phyloP scores from a whole-genome alignment of 257 asterid genomes.

The Lycium barbarum region DNA sequence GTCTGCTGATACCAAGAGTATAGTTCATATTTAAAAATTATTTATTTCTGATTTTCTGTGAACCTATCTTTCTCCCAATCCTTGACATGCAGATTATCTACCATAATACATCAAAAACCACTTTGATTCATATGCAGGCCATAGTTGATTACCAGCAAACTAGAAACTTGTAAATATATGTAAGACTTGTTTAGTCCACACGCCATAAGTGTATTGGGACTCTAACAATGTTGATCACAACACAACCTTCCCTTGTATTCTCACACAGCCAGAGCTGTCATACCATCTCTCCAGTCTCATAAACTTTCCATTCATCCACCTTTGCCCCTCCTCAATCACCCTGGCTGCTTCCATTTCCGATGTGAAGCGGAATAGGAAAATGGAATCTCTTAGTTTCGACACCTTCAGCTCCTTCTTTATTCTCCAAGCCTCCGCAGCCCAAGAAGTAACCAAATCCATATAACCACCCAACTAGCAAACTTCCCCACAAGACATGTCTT shows the following conservation, averaged over 20 bases:
- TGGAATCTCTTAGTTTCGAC: background rate
- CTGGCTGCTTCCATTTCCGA: background rate
- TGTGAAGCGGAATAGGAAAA: background rate
- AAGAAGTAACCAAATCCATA: background rate
- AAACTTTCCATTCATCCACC: background rate
- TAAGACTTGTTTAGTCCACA: background rate
- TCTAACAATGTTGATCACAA: background rate
- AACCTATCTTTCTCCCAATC: background rate
- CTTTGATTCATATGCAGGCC: slow-evolving; percentile 25
- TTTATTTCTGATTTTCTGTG: background rate
- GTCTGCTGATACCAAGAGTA: slow-evolving; percentile 18
- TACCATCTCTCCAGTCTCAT: background rate
- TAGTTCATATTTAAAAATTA: background rate
- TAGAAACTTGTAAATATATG: background rate
- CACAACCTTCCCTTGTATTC: background rate
- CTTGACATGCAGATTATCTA: background rate
- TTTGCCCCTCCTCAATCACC: background rate
- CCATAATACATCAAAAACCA: background rate
- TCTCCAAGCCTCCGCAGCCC: background rate
- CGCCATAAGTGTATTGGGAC: background rate
- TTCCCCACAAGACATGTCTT: background rate
- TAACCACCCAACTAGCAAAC: background rate
- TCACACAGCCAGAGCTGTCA: background rate
- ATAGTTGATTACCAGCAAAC: background rate
- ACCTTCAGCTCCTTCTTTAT: background rate